phyloP scores from a whole-genome alignment of 306 rosid genomes.

The Vachellia pachyceras region DNA sequence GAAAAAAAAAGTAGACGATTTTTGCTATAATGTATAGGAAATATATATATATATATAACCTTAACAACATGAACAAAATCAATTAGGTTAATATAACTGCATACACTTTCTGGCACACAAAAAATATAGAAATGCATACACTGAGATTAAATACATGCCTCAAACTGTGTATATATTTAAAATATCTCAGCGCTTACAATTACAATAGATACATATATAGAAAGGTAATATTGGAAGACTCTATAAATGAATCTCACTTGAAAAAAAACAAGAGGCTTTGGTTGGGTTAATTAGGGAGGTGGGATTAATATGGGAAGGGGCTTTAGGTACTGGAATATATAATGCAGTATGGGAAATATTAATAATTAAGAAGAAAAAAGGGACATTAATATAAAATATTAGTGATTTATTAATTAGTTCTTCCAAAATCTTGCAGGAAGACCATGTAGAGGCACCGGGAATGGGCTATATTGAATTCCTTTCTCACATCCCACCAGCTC shows the following conservation, averaged over 20 bases:
- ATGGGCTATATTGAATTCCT: slow-evolving; percentile 86
- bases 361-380: not conserved
- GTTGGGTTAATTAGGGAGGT: slow-evolving; percentile 24
- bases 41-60: not conserved
- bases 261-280: slow-evolving; percentile 47
- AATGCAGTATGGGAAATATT: slow-evolving; percentile 37
- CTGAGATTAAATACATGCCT: too few species aligned
- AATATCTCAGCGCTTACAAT: slow-evolving; percentile 19
- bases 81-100: not conserved
- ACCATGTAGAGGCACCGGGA: slow-evolving; percentile 84
- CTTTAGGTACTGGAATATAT: not conserved
- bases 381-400: not conserved
- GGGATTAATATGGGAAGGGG: slow-evolving; percentile 13
- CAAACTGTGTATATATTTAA: too few species aligned
- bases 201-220: not conserved
- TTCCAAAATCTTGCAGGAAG: slow-evolving; percentile 84
- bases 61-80: not conserved
- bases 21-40: not conserved
- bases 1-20: not conserved
- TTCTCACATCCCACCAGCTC: slow-evolving; percentile 64
- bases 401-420: slow-evolving; percentile 31
- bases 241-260: slow-evolving; percentile 35
- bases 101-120: not conserved
- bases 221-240: not conserved
- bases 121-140: too few species aligned